Base-by-base conservation (phyloP, 2,329 filamentous ascomycete genomes). In the Diaporthe ampelina region DNA sequence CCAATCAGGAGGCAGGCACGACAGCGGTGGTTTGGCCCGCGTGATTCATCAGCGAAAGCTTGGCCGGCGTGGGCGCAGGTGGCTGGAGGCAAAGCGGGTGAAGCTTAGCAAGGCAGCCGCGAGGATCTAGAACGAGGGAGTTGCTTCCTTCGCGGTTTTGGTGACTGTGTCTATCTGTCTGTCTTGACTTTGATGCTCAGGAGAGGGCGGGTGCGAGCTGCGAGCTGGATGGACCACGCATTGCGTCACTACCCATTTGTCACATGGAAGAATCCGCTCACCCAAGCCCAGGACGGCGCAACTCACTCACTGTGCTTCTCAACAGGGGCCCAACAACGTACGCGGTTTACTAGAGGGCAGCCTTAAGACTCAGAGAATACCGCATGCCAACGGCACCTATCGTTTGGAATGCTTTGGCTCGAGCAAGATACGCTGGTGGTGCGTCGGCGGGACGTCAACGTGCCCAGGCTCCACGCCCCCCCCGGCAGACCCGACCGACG, bases 31-130 rank as follows among this genome's bases (percentile, higher is more conserved):
- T 68, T 29, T 68, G 48, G 63, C 63, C 63, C 48, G 63, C 63
- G 63, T 68, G 63, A 68, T 68, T 68, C 63, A 68, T 68, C 63
- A 68, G 63, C 63, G 40, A 48, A n/a, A 48, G 59, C 59, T 65
- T 65, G 59, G 59, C 40, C 26, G 9, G 15, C 21, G 56, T 15
- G 35, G 37, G 48, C n/a, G 40, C 59, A 29, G 59, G 59, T 48
- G 59, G 59, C 59, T 65, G 59, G 17, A 45, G 37, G 40, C 40
- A 19, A 32, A 48, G 43, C 40, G 21, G 45, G 40, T 65, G 59
- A 65, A 48, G 19, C 24, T 45, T 24, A n/a, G 40, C 15, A 43
- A 43, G 40, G 40, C 40, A 48, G 59, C 59, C 40, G 48, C 59
- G 24, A n/a, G 59, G 21, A 50, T 52, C 61, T 67, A 52, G 61